Evolutionary conservation across 176 grass and related monocot genomes (phyloP), one percentile per base, ranked within the genome.

Genomic region (Raddia distichophylla): DNA sequence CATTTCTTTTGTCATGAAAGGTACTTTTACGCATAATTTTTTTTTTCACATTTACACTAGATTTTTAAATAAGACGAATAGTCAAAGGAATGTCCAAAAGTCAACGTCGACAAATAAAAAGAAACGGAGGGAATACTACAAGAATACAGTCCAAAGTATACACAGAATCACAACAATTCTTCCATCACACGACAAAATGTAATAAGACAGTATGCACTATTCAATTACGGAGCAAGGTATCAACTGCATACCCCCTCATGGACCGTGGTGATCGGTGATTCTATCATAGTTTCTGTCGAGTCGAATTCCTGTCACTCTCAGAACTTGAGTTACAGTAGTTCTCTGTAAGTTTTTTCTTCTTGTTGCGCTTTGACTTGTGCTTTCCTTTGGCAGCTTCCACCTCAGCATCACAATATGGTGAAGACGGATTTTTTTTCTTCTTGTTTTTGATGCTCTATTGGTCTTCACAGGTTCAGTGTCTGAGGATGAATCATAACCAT

Each of bases 381-480:
- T 75, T 86, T 58, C 52, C 62, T 76, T 85, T 93, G 66, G 61
- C 61, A 79, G 56, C 78, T 79, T 81, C 77, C 48, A 73, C 33
- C 7, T 85, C 91, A 76, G 44, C 54, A 69, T 85, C 86, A 59
- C 81, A 93, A 79, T 60, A 86, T 55, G 89, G 83, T 6, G 73
- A 78, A 14, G 86, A 82, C 44, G 5, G 16, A 79, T 79, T 20
- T 61, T 75, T 74, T 86, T 86, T 93, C 86, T 75, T 90, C 70
- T 84, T 93, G 79, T 84, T 73, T 80, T 84, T 54, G 90, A 88
- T 77, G 19, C 60, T 61, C 79, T 89, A 40, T 74, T 84, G 49
- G 64, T 86, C 64, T 86, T 88, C 6, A 84, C 46, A 61, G 43
- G 48, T 80, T 99, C 90, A 34, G 60, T 67, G 16, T 87, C 74